Percentiles rank a stretch among this genome's conserved stretches.
These are phyloP conservation scores for Pichia insulana DNA, from an alignment of 805 yeast species.

Conservation along the genomic window DNA sequence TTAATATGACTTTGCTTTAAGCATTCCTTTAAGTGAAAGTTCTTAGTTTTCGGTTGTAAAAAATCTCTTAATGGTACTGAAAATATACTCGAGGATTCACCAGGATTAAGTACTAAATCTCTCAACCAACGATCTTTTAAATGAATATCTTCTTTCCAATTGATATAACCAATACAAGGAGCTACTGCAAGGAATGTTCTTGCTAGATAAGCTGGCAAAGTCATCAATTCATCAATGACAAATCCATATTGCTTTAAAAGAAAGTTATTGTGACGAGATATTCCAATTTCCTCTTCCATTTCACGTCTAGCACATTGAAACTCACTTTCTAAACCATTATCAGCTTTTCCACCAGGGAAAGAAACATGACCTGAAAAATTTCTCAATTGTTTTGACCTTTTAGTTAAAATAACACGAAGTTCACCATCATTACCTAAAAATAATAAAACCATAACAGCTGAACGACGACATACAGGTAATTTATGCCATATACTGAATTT, in stretches of 20 bases:
- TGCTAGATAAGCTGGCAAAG: conserved; percentile 72
- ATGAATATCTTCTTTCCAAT: conserved; percentile 28
- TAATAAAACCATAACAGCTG: conserved; percentile 70
- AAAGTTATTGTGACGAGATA: conserved; percentile 39
- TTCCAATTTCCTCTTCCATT: conserved; percentile 80
- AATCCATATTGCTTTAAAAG: conserved; percentile 42
- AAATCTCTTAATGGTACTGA: conserved; percentile 64
- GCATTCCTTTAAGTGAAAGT: conserved; percentile 26
- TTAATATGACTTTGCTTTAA: conserved; percentile 27
- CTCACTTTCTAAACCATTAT: conserved; percentile 52
- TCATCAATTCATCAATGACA: conserved; percentile 48
- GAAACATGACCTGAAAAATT: conserved; percentile 87
- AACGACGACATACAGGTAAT: conserved; percentile 59
- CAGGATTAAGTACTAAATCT: conserved; percentile 52
- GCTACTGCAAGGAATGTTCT: conserved; percentile 75
- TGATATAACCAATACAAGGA: conserved; percentile 67
- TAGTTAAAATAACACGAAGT: conserved; percentile 68
- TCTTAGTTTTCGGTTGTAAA: conserved; percentile 26
- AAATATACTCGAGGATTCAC: conserved; percentile 65
- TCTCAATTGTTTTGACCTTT: conserved; percentile 58
- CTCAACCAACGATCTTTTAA: conserved; percentile 18
- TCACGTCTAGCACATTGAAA: conserved; percentile 76
- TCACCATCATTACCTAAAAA: conserved; percentile 70
- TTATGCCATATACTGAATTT: conserved; percentile 47
- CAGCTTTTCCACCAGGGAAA: conserved; percentile 92